phyloP scores from a whole-genome alignment of 2,329 filamentous ascomycete genomes.

The Drechslera avenae region DNA sequence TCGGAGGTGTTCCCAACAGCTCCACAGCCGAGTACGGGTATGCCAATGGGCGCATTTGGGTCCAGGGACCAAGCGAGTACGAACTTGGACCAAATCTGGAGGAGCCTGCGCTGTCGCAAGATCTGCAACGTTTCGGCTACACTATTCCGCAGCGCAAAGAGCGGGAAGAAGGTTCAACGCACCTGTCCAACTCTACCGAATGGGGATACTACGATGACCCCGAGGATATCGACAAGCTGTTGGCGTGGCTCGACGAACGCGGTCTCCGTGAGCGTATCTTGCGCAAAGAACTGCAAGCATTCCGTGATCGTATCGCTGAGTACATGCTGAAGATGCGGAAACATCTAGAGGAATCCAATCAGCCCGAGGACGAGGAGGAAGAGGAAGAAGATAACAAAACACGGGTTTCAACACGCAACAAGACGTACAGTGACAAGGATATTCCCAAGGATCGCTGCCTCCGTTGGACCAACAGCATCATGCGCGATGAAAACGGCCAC shows the following conservation, averaged over 20 bases:
- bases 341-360: slow-evolving; percentile 66
- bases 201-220: slow-evolving; percentile 93
- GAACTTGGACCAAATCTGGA: slow-evolving; percentile 62
- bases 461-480: slow-evolving; percentile 68
- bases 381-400: slow-evolving; percentile 54
- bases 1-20: slow-evolving; percentile 82
- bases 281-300: slow-evolving; percentile 80
- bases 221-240: slow-evolving; percentile 74
- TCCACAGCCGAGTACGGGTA: slow-evolving; percentile 88
- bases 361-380: slow-evolving; percentile 55
- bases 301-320: slow-evolving; percentile 73
- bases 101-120: slow-evolving; percentile 73
- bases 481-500: slow-evolving; percentile 63
- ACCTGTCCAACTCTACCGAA: slow-evolving; percentile 75
- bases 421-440: slow-evolving; percentile 61
- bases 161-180: slow-evolving; percentile 81
- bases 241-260: slow-evolving; percentile 86
- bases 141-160: slow-evolving; percentile 85
- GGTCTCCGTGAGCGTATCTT: slow-evolving; percentile 86
- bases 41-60: slow-evolving; percentile 93
- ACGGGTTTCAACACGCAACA: slow-evolving; percentile 67
- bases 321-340: slow-evolving; percentile 80
- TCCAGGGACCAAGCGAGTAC: slow-evolving; percentile 90
- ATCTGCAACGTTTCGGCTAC: slow-evolving; percentile 76
- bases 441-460: slow-evolving; percentile 62